Percentiles rank a stretch among this genome's conserved stretches.
phyloP scores from a whole-genome alignment of 352 stramenopile species.

The Lagenidium sp. region DNA sequence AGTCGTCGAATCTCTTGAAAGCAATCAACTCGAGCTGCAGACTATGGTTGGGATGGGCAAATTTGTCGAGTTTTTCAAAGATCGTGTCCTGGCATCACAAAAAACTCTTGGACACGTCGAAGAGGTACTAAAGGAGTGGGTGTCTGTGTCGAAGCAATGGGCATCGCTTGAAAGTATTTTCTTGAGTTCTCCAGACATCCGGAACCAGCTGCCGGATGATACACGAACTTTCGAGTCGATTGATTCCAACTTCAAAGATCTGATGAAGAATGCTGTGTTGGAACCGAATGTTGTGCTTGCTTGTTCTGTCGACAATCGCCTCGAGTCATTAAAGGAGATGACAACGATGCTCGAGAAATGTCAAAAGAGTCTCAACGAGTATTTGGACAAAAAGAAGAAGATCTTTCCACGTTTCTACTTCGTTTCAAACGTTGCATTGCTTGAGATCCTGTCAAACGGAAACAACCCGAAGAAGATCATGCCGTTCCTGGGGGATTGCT shows the following conservation, averaged over 20 bases:
- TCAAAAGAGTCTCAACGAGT: constrained; percentile 85
- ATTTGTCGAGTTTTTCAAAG: constrained; percentile 88
- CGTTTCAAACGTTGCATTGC: constrained; percentile 79
- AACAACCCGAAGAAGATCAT: constrained; percentile 97
- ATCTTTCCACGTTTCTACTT: constrained; percentile 90
- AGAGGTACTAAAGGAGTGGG: constrained; percentile 84
- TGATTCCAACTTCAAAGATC: constrained; percentile 86
- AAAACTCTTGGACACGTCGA: constrained; percentile 81
- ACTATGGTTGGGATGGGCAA: constrained; percentile 90
- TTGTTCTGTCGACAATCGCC: constrained; percentile 67
- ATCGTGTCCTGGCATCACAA: constrained; percentile 66
- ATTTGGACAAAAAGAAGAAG: constrained; percentile 90
- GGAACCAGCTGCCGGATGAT: constrained; percentile 80
- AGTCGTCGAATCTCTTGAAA: constrained; percentile 80
- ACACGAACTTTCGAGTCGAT: constrained; percentile 85
- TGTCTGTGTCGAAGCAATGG: constrained; percentile 84
- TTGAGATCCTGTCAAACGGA: constrained; percentile 85
- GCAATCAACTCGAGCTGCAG: constrained; percentile 81
- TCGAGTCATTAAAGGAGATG: constrained; percentile 83
- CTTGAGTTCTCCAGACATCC: constrained; percentile 82
- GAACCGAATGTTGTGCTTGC: constrained; percentile 74
- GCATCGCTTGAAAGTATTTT: constrained; percentile 86
- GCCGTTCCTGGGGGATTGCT: constrained; percentile 96
- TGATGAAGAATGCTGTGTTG: constrained; percentile 87
- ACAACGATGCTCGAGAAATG: constrained; percentile 85